Base-by-base conservation (phyloP, 306 rosid genomes). In the Quillaja saponaria region DNA sequence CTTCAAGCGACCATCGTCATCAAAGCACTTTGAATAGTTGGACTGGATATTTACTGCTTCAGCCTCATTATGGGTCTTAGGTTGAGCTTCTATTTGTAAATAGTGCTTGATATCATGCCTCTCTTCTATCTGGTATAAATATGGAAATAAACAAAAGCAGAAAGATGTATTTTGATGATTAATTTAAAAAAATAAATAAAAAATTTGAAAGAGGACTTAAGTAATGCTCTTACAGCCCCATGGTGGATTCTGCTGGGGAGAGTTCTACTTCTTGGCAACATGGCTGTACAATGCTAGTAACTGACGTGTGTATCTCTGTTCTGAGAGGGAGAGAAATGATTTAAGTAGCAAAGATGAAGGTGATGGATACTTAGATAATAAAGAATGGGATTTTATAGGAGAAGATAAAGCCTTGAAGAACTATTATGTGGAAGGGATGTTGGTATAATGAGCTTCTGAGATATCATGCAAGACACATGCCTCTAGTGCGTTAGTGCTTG, bases 211-310 rank as follows among this genome's bases (percentile, higher is more conserved):
- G n/a, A n/a, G n/a, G n/a, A n/a, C n/a, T n/a, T n/a, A n/a, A n/a
- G 13, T 19, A 16, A 11, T 19, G 19, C 3, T 56, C 82, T 76
- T 78, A 87, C 92, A 72, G 64, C 72, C 64, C 92, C 96, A 42
- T 85, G 89, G 62, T 85, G 87, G 71, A 82, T 80, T 80, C 86
- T 88, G 82, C 78, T 76, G 2, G 96, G 96, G 72, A 88, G 90
- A 10, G 90, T 88, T 69, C 96, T 74, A 49, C 92, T 85, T 60
- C 84, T 80, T 14, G 78, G 45, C 84, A 88, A 70, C 96, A 88
- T 82, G 67, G 45, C 47, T 62, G 21, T 45, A 21, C 34, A 50
- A 31, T 55, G 66, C n/a, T 15, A 19, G 53, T 49, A 57, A 57
- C 8, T 21, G 48, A 10, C 34, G 3, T n/a, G 21, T 10, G 28